phyloP scores from a whole-genome alignment of 352 stramenopile species.

The Phytopythium sindhum region DNA sequence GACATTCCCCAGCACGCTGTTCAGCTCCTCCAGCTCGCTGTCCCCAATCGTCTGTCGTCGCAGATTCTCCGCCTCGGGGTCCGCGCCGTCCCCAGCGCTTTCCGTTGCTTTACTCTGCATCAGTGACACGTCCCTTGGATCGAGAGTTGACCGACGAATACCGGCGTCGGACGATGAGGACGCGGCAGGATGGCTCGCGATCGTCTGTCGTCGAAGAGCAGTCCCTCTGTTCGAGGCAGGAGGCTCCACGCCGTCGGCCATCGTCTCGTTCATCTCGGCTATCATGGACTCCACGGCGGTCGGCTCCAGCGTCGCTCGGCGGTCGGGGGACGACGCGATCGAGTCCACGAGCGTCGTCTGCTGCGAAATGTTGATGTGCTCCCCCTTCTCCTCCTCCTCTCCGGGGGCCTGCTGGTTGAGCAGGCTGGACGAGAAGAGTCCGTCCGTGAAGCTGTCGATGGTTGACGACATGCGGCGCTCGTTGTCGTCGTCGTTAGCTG shows the following conservation, averaged over 20 bases:
- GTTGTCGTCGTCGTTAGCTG: conserved; percentile 1
- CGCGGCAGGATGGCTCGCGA: conserved; percentile 1
- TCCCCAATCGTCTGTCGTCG: conserved; percentile 64
- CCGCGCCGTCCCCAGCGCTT: not conserved
- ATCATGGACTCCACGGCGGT: conserved; percentile 42
- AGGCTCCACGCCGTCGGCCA: conserved; percentile 7
- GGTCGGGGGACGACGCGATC: conserved; percentile 7
- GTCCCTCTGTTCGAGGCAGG: conserved; percentile 4
- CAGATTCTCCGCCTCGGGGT: conserved; percentile 6
- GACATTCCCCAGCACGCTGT: conserved; percentile 14
- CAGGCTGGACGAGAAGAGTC: conserved; percentile 47
- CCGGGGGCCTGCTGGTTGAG: conserved; percentile 18
- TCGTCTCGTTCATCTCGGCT: conserved; percentile 22
- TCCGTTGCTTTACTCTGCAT: conserved; percentile 11
- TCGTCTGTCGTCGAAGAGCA: not conserved
- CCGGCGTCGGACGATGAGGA: conserved; percentile 5
- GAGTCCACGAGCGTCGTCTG: conserved; percentile 7
- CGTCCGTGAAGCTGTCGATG: conserved; percentile 47
- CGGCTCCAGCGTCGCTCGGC: conserved; percentile 52
- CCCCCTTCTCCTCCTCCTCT: conserved; percentile 19
- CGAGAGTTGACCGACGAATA: conserved; percentile 40
- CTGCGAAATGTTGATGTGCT: conserved; percentile 2
- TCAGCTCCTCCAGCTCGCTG: conserved; percentile 40
- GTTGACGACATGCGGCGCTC: conserved; percentile 9
- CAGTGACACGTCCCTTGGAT: conserved; percentile 40